Conservation (phyloP, 78 protist species). For the Dictyostelium citrinum region DNA sequence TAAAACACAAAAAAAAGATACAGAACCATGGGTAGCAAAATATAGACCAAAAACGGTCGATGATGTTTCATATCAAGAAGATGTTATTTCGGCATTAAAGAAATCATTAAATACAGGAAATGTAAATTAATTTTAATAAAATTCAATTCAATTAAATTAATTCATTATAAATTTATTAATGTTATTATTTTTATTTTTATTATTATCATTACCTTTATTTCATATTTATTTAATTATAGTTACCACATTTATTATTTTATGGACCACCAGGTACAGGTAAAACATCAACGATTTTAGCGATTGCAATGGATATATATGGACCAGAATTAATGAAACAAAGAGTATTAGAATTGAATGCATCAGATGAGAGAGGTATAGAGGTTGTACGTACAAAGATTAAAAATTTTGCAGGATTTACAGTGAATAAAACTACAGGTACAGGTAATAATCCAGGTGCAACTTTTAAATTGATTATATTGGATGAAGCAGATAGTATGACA, state of each 20-base stretch:
- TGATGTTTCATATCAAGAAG: slow-evolving; percentile 94
- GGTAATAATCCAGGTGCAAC: slow-evolving; percentile 28
- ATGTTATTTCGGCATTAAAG: slow-evolving; percentile 87
- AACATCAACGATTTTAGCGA: slow-evolving; percentile 96
- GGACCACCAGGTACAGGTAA: slow-evolving; percentile 99
- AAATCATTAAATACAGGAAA: slow-evolving; percentile 73
- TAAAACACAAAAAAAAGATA: not conserved
- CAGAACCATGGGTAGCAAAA: slow-evolving; percentile 75
- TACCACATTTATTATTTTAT: slow-evolving; percentile 98
- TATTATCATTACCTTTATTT: too few species aligned
- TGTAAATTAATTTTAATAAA: slow-evolving; percentile 26
- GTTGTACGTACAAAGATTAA: slow-evolving; percentile 94
- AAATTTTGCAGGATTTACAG: slow-evolving; percentile 89
- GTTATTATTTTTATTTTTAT: not conserved
- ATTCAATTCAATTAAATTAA: too few species aligned
- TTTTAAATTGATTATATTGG: slow-evolving; percentile 96
- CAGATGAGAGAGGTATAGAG: slow-evolving; percentile 98
- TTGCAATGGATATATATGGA: slow-evolving; percentile 94
- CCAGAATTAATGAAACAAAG: slow-evolving; percentile 85
- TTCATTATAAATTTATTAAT: not conserved
- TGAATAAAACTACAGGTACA: not conserved
- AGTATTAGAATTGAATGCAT: slow-evolving; percentile 98
- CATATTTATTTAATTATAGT: slow-evolving; percentile 20
- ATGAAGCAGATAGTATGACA: slow-evolving; percentile 99
- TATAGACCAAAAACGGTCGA: slow-evolving; percentile 93